Evolutionary conservation across 306 rosid species (phyloP).

Genomic region (Rosa rugosa): DNA sequence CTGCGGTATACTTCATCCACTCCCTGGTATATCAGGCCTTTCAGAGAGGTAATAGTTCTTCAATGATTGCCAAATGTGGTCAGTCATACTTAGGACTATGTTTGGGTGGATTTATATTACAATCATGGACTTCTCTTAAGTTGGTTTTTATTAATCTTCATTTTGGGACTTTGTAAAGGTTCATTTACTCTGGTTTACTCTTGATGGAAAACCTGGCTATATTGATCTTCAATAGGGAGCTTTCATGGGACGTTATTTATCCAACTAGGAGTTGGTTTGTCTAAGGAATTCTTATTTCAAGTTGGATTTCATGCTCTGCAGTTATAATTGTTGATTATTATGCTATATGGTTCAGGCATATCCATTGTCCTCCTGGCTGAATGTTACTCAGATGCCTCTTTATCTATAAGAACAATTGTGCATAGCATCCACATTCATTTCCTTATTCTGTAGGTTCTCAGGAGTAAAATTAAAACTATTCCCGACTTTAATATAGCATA

Average conservation of each 20-base stretch:
- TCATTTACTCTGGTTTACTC: not conserved
- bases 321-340: not conserved
- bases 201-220: not conserved
- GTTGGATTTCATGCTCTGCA: not conserved
- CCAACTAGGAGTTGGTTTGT: slow-evolving; percentile 5
- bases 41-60: slow-evolving; percentile 53
- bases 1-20: slow-evolving; percentile 67
- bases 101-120: slow-evolving; percentile 2
- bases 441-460: not conserved
- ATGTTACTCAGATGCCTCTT: not conserved
- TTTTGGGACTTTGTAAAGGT: not conserved
- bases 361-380: not conserved
- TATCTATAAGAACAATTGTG: not conserved
- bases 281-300: not conserved
- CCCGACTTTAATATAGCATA: not conserved
- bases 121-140: not conserved
- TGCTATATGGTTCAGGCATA: slow-evolving; percentile 1
- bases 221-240: not conserved
- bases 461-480: not conserved
- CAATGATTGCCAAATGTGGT: slow-evolving; percentile 2
- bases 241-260: not conserved
- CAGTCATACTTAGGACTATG: slow-evolving; percentile 12
- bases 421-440: not conserved
- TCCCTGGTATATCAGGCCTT: slow-evolving; percentile 48
- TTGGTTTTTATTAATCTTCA: not conserved